These are phyloP conservation scores for Saturnispora besseyi DNA, from an alignment of 805 yeast genomes.

Conservation along the genomic window DNA sequence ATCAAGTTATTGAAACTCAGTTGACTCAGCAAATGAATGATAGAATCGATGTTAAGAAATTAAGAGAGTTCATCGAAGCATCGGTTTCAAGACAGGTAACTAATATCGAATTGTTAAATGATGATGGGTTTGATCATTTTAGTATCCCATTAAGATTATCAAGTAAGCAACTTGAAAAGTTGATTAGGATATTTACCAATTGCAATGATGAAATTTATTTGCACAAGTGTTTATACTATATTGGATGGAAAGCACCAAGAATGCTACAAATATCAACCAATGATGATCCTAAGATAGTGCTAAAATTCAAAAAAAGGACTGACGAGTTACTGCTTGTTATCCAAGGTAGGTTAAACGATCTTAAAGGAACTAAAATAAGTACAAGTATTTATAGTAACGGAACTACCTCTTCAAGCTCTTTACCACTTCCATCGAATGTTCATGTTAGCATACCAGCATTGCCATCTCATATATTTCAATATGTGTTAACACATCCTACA, in stretches of 20 bases:
- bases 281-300: slow-evolving; percentile 8
- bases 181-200: background rate
- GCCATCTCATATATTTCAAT: slow-evolving; percentile 5
- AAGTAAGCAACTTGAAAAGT: slow-evolving; percentile 1
- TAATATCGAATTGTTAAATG: background rate
- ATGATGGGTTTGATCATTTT: slow-evolving; percentile 1
- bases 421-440: background rate
- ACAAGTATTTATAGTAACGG: background rate
- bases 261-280: slow-evolving; percentile 3
- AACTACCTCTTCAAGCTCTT: background rate
- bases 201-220: slow-evolving; percentile 1
- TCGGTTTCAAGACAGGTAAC: background rate
- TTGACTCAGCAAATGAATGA: slow-evolving; percentile 63
- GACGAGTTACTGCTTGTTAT: background rate
- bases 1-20: slow-evolving; percentile 48
- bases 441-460: background rate
- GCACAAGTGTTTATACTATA: slow-evolving; percentile 1
- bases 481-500: slow-evolving; percentile 4
- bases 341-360: background rate
- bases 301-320: slow-evolving; percentile 9
- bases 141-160: background rate
- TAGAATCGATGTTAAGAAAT: slow-evolving; percentile 60
- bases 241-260: slow-evolving; percentile 2
- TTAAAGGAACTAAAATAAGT: background rate
- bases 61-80: slow-evolving; percentile 31